These are phyloP conservation scores for Micromonas pusilla DNA, from an alignment of 139 green algal species.

Conservation along the genomic window DNA sequence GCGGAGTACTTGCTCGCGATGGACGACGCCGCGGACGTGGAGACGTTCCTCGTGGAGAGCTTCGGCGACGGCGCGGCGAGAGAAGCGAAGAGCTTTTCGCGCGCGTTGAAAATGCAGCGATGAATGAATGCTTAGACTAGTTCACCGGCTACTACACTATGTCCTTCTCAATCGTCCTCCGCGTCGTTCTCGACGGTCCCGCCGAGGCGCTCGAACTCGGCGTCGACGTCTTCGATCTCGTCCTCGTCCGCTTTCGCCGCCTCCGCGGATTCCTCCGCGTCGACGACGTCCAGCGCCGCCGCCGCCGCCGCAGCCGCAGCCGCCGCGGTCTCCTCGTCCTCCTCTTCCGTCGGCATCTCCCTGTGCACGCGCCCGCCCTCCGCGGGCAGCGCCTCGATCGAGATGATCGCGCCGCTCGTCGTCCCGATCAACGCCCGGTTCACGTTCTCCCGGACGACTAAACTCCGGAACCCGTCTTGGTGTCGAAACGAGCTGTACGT, in stretches of 20 bases:
- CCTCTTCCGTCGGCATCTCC: neutral
- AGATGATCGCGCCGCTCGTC: neutral
- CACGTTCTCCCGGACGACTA: neutral
- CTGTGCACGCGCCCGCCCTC: too few species aligned
- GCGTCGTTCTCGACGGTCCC: neutral
- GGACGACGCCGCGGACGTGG: neutral
- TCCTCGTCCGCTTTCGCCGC: neutral
- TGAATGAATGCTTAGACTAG: too few species aligned
- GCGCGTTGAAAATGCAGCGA: neutral
- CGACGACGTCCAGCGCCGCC: too few species aligned
- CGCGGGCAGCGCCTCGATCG: neutral
- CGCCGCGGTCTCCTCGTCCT: neutral
- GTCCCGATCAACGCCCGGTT: neutral
- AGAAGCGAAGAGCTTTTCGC: neutral
- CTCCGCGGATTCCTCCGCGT: neutral
- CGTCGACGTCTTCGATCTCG: neutral
- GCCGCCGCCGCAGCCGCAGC: neutral
- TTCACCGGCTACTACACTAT: too few species aligned
- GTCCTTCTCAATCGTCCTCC: too few species aligned
- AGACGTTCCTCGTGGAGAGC: neutral
- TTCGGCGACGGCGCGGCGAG: neutral
- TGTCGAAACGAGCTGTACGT: neutral
- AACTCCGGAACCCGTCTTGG: neutral
- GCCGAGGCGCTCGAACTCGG: neutral
- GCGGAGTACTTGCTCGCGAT: neutral